Evolutionary conservation across 225 moss, liverwort and hornwort genomes (phyloP), one percentile per base, ranked within the genome.

Genomic region (Ulota crispa): DNA sequence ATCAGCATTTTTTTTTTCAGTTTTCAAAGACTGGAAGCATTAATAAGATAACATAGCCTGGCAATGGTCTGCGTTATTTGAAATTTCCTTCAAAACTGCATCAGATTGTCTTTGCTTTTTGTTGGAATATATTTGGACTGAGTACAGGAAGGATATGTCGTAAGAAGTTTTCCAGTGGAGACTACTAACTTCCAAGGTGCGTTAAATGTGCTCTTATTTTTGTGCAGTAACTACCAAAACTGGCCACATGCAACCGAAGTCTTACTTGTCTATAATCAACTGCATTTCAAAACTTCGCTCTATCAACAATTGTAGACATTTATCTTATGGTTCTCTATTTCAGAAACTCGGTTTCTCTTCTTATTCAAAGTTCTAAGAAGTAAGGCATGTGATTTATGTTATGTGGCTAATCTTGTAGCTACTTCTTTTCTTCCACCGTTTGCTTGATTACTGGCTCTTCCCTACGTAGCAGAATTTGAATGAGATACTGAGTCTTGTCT

Each of bases 1-100:
- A 73, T 27, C 63, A 42, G 3, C 73, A 71, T 74, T 59, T 37
- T 64, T 64, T 62, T 45, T 68, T 64, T 43, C 74, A 74, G 79
- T 83, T 60, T 9, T 27, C 18, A 30, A 26, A 32, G 65, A 56
- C 76, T 70, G 34, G 42, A 21, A 82, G 37, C 34, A 76, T 45
- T 52, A 68, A 67, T 77, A 53, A 68, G 72, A 80, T 36, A 26
- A 30, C 75, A 62, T 47, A 60, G 15, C 70, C 54, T 50, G 37
- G 9, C 2, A 55, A 9, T 28, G 41, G 24, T 27, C 8, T 30
- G 19, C 8, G 24, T 54, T 20, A 31, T 70, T 43, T 18, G 53
- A 68, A 42, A 43, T 54, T 42, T 43, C 39, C n/a, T 68, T 36
- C 43, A 28, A 28, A 65, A 15, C 20, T 56, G 30, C 26, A 26